Evolutionary conservation across 2,329 filamentous ascomycete species (phyloP), one percentile per base, ranked within the genome.

Genomic region (Alternaria atra): DNA sequence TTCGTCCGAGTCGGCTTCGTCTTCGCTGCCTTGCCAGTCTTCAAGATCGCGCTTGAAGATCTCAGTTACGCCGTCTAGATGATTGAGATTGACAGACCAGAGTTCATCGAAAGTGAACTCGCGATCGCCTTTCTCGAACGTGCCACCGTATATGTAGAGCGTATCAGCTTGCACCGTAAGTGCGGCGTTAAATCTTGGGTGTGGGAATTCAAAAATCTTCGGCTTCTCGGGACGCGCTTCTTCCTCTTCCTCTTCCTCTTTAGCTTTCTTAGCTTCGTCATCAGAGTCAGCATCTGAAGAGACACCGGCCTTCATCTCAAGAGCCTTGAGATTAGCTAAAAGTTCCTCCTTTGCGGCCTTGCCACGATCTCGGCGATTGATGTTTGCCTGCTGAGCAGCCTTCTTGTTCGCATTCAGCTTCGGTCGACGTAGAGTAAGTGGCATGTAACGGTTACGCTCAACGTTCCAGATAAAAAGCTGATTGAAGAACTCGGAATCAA

Each of bases 401-500:
- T 84, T 85, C 67, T 87, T 89, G 68, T 89, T 91, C 64, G 88
- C 86, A 48, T 87, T 86, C 20, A 85, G 82, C 27, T 93, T 89
- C 2, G 92, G 87, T 69, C 93, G 92, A 53, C 94, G 86, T 46
- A 98, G 82, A 9, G 84, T 83, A 44, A 98, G 84, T 2, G 91
- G 92, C 83, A 98, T 97, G 82, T 97, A 98, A 8, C 95, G 86
- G 76, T 99, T 99, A 60, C 94, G 88, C 73, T 98, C 95, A 64
- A 97, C 89, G 74, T 97, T 97, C 92, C 94, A 98, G 5, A 94
- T 91, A 73, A 91, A 96, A 25, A 98, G 81, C 57, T 90, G 87
- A 71, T 97, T 94, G 82, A 98, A 99, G 80, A 99, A 99, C 77
- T 97, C 94, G 74, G 92, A 97, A 55, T 99, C 94, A 68, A 99